Percentiles rank a stretch among this genome's conserved stretches.
These are phyloP conservation scores for Colletotrichum zoysiae DNA, from an alignment of 2,329 filamentous ascomycete species.

Conservation along the genomic window DNA sequence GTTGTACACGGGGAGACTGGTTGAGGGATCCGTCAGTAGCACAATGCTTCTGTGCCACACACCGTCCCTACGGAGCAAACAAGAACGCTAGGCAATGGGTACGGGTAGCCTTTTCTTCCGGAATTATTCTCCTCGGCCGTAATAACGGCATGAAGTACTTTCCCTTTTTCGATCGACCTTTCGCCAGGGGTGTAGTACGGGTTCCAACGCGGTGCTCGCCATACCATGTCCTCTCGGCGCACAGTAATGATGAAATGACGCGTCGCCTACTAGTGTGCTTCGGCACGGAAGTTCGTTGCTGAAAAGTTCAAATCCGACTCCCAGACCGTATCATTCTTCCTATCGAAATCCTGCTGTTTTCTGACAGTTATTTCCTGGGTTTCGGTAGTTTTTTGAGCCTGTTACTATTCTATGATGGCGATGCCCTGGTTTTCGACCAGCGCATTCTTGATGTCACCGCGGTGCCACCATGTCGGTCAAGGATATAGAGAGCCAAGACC, in stretches of 20 bases:
- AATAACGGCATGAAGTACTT: not conserved
- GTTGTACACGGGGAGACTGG: constrained; percentile 14
- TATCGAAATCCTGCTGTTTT: not conserved
- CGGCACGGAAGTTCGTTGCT: not conserved
- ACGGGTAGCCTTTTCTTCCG: not conserved
- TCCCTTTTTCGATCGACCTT: not conserved
- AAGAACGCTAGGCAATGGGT: not conserved
- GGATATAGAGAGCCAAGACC: not conserved
- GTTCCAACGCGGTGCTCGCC: not conserved
- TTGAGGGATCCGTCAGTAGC: constrained; percentile 1
- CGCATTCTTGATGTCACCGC: not conserved
- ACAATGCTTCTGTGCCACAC: constrained; percentile 8
- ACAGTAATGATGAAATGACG: not conserved
- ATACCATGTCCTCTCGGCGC: not conserved
- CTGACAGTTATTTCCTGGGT: not conserved
- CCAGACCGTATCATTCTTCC: not conserved
- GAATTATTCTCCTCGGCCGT: not conserved
- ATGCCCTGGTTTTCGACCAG: not conserved
- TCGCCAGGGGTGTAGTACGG: constrained; percentile 3
- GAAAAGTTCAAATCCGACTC: too few relatives aligned
- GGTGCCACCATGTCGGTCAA: constrained; percentile 7
- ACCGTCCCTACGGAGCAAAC: constrained; percentile 17
- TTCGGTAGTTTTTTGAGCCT: not conserved
- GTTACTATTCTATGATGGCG: not conserved
- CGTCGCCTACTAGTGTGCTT: not conserved